Evolutionary conservation across 2,329 filamentous ascomycete species (phyloP), one percentile per base, ranked within the genome.

Genomic region (Alternaria ethzedia): DNA sequence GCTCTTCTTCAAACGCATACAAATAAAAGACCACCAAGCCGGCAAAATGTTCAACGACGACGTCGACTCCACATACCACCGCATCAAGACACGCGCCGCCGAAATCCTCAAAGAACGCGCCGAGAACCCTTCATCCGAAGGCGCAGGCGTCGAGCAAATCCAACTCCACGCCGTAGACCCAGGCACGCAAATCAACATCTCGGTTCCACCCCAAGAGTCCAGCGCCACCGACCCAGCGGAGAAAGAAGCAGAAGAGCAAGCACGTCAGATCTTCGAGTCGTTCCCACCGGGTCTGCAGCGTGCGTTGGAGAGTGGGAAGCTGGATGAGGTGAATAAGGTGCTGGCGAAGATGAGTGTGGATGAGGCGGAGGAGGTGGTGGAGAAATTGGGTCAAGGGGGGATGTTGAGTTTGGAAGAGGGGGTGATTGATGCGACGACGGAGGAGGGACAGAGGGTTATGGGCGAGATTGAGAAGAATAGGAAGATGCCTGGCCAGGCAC

Each of bases 131-230:
- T 84, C 84, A 20, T 83, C 83, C 8, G 81, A 82, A 2, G 59
- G 59, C 25, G 88, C 86, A 23, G 93, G 91, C 20, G 91, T 97
- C 10, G 96, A 99, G 83, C 95, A 97, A 81, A 99, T 99, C 71
- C 96, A 99, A 81, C 86, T 99, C 50, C 96, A 99, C 78, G 95
- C 96, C 13, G 94, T 99, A 11, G 94, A 97, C 79, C 95, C 95
- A 0, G 91, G 91, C 51, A 97, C 95, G 2, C 7, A 8, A 8
- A 97, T 99, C 79, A 92, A 92, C 77, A 97, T 98, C 80, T 88
- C 83, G 58, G 90, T 97, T 43, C 95, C 96, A 12, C 85, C 91
- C 0, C 84, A 85, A 43, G 85, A 88, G 8, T 69, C 77, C 0
- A 67, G 67, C 0, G 62, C 76, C 0, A 63, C 65, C 0, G 75